Percentiles rank a stretch among this genome's conserved stretches.
These are phyloP conservation scores for Hemileccinum impolitum DNA, from an alignment of 768 basidiomycete genomes.

Conservation along the genomic window DNA sequence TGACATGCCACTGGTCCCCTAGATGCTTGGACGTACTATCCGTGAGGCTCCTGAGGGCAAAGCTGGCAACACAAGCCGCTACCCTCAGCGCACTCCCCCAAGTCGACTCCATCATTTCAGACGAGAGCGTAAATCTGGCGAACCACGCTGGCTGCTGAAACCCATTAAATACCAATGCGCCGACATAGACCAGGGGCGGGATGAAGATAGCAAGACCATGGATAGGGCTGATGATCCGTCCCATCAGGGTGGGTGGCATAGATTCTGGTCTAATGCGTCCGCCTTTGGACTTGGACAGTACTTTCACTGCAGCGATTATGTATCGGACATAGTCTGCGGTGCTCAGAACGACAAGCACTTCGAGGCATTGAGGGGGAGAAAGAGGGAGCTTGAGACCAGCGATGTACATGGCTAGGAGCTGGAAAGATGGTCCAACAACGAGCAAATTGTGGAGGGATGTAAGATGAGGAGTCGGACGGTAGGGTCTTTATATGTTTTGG, in stretches of 20 bases:
- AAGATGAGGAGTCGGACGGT: neutral
- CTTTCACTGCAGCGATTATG: neutral
- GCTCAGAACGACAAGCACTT: conserved; percentile 13
- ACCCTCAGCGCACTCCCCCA: conserved; percentile 12
- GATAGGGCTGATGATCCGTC: conserved; percentile 24
- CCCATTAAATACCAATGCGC: conserved; percentile 20
- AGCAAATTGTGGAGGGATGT: no score
- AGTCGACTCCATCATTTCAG: conserved; percentile 4
- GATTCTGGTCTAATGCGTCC: conserved; percentile 18
- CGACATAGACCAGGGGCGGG: conserved; percentile 24
- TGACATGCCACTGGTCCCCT: conserved; percentile 29
- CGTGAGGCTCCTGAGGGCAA: conserved; percentile 4
- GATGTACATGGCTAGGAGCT: no score
- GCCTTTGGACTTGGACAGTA: conserved; percentile 5
- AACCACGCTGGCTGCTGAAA: conserved; percentile 33
- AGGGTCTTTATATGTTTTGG: neutral
- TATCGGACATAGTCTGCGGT: conserved; percentile 9
- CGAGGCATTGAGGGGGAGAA: conserved; percentile 6
- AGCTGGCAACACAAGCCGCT: conserved; percentile 18
- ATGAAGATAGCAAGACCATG: conserved; percentile 17
- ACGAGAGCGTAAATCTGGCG: conserved; percentile 14
- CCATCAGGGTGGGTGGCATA: conserved; percentile 13
- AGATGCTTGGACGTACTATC: conserved; percentile 5
- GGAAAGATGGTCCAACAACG: no score
- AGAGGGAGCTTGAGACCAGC: conserved; percentile 2